These are phyloP conservation scores for Herpetomonas samuelpessoai DNA, from an alignment of 208 protist genomes.

Conservation along the genomic window DNA sequence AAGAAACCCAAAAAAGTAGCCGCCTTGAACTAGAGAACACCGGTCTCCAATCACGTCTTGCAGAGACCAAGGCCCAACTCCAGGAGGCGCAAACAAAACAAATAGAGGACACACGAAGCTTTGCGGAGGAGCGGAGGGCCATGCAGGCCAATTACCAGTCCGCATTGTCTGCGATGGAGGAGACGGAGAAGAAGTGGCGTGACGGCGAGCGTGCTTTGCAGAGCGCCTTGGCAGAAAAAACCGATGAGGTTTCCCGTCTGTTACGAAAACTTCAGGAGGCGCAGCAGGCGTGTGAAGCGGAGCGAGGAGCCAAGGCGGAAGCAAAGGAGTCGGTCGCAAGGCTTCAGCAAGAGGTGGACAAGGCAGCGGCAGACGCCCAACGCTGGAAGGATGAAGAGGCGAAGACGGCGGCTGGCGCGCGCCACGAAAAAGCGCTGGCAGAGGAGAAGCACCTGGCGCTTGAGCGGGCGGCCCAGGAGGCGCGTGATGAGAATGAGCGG, in stretches of 20 bases:
- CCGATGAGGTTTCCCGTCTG: slow-evolving; percentile 21
- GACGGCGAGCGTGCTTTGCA: slow-evolving; percentile 30
- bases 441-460: slow-evolving; percentile 38
- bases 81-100: slow-evolving; percentile 36
- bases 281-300: slow-evolving; percentile 6
- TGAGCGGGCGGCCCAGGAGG: slow-evolving; percentile 30
- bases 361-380: slow-evolving; percentile 32
- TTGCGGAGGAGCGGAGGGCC: slow-evolving; percentile 36
- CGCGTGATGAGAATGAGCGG: slow-evolving; percentile 34
- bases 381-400: slow-evolving; percentile 53
- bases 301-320: slow-evolving; percentile 10
- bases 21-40: slow-evolving; percentile 60
- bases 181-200: slow-evolving; percentile 14
- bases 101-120: slow-evolving; percentile 44
- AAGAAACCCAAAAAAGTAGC: slow-evolving; percentile 34
- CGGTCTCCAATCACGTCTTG: slow-evolving; percentile 50
- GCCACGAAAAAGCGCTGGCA: slow-evolving; percentile 23
- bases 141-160: slow-evolving; percentile 33
- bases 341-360: slow-evolving; percentile 25
- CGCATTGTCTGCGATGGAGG: slow-evolving; percentile 14
- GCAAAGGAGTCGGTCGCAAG: slow-evolving; percentile 20
- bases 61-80: slow-evolving; percentile 51
- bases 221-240: slow-evolving; percentile 22
- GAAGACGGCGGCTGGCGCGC: slow-evolving; percentile 25
- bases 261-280: slow-evolving; percentile 6